phyloP scores from a whole-genome alignment of 2,329 filamentous ascomycete genomes.

The Colletotrichum chrysophilum region DNA sequence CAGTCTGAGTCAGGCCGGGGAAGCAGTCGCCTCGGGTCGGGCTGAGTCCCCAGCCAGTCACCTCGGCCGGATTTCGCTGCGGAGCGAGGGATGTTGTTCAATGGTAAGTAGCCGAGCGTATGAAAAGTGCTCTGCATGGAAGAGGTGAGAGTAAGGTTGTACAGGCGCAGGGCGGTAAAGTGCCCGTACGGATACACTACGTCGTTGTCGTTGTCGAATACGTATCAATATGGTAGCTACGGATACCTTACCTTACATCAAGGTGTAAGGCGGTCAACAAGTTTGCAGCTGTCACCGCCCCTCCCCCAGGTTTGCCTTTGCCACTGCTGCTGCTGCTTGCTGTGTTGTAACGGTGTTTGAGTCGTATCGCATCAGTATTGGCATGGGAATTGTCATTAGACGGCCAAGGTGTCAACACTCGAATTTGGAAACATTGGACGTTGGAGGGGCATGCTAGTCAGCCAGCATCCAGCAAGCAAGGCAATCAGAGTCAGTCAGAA shows the following conservation, averaged over 20 bases:
- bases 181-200: neutral
- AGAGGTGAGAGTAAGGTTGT: neutral
- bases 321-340: neutral
- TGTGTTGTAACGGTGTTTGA: neutral
- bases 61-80: neutral
- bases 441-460: conserved; percentile 9
- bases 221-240: neutral
- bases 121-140: neutral
- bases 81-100: neutral
- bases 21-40: neutral
- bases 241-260: neutral
- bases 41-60: neutral
- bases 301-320: neutral
- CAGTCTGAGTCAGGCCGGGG: conserved; percentile 20
- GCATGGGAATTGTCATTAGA: neutral
- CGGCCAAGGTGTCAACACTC: neutral
- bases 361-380: neutral
- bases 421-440: conserved; percentile 12
- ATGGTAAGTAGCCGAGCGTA: neutral
- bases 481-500: neutral
- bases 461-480: neutral
- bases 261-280: conserved; percentile 7
- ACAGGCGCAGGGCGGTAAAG: neutral
- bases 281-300: conserved; percentile 14
- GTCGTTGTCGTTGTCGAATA: neutral